A percentile compares a stretch with the other conserved stretches of the same genome.
phyloP scores from a whole-genome alignment of 2,329 filamentous ascomycete genomes.

The Elsinoe necatrix region DNA sequence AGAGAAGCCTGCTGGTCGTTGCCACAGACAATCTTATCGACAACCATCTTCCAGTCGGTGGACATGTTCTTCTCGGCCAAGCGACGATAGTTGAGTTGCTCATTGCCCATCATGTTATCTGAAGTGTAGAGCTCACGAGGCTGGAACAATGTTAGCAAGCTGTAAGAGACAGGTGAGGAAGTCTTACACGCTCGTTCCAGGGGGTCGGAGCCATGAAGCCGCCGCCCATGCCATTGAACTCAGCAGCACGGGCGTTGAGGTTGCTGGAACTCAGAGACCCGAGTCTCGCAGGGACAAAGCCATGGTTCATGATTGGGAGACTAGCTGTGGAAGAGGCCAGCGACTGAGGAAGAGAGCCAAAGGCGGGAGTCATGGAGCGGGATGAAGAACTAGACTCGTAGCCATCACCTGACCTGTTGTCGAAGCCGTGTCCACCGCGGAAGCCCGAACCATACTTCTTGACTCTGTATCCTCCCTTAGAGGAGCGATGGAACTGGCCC shows the following conservation, averaged over 20 bases:
- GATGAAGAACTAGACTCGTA: slow-evolving; percentile 15
- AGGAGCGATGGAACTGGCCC: slow-evolving; percentile 4
- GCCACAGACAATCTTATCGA: slow-evolving; percentile 98
- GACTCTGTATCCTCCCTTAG: not conserved
- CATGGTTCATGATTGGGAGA: not conserved
- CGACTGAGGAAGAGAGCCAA: slow-evolving; percentile 21
- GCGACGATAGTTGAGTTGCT: slow-evolving; percentile 92
- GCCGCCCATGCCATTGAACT: slow-evolving; percentile 32
- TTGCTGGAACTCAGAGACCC: slow-evolving; percentile 25
- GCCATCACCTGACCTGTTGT: not conserved
- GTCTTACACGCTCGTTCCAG: slow-evolving; percentile 29
- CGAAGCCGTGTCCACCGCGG: not conserved
- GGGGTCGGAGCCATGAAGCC: slow-evolving; percentile 28
- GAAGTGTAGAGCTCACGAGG: slow-evolving; percentile 25
- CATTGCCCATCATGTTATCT: slow-evolving; percentile 79
- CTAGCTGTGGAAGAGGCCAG: slow-evolving; percentile 18
- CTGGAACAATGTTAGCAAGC: slow-evolving; percentile 18
- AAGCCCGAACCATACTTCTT: not conserved
- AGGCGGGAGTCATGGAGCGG: slow-evolving; percentile 24
- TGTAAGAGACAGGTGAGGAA: not conserved
- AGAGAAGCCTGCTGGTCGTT: slow-evolving; percentile 99
- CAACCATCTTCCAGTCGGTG: slow-evolving; percentile 99
- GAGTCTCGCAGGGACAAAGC: not conserved
- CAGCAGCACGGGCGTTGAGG: slow-evolving; percentile 39
- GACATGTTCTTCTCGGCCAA: slow-evolving; percentile 91